These are phyloP conservation scores for Candida caryicola DNA, from an alignment of 805 yeast genomes.

Conservation along the genomic window DNA sequence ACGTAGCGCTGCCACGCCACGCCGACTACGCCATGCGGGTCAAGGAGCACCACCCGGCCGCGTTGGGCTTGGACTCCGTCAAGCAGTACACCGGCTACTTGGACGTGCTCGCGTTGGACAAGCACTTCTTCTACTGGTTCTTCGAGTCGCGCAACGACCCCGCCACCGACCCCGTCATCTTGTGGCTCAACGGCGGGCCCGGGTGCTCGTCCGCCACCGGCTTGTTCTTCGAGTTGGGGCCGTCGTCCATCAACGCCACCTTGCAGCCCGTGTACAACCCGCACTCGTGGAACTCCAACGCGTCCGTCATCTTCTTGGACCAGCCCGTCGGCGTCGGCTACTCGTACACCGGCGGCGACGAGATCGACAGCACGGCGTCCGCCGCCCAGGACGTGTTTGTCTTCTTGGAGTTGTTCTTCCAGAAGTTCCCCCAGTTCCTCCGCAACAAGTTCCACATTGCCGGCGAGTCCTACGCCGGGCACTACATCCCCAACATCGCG, in stretches of 20 bases:
- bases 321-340: slow-evolving; percentile 28
- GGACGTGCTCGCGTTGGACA: slow-evolving; percentile 31
- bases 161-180: slow-evolving; percentile 28
- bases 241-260: slow-evolving; percentile 21
- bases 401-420: slow-evolving; percentile 25
- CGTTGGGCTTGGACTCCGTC: slow-evolving; percentile 36
- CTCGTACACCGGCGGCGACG: slow-evolving; percentile 20
- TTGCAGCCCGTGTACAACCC: slow-evolving; percentile 27
- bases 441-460: slow-evolving; percentile 23
- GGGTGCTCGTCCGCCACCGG: slow-evolving; percentile 32
- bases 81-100: slow-evolving; percentile 40
- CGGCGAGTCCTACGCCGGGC: slow-evolving; percentile 27
- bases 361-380: slow-evolving; percentile 16
- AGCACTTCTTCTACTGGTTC: slow-evolving; percentile 33
- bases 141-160: slow-evolving; percentile 35
- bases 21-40: slow-evolving; percentile 28
- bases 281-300: slow-evolving; percentile 29
- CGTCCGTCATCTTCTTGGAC: slow-evolving; percentile 25
- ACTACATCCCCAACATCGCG: slow-evolving; percentile 24
- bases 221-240: slow-evolving; percentile 31
- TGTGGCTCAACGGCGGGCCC: slow-evolving; percentile 35
- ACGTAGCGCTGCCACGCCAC: slow-evolving; percentile 14
- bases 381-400: slow-evolving; percentile 20
- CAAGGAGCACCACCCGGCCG: slow-evolving; percentile 33
- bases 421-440: slow-evolving; percentile 20